Evolutionary conservation across 345 rosid genomes (phyloP), one percentile per base, ranked within the genome.

Genomic region (Pugionium dolabratum): DNA sequence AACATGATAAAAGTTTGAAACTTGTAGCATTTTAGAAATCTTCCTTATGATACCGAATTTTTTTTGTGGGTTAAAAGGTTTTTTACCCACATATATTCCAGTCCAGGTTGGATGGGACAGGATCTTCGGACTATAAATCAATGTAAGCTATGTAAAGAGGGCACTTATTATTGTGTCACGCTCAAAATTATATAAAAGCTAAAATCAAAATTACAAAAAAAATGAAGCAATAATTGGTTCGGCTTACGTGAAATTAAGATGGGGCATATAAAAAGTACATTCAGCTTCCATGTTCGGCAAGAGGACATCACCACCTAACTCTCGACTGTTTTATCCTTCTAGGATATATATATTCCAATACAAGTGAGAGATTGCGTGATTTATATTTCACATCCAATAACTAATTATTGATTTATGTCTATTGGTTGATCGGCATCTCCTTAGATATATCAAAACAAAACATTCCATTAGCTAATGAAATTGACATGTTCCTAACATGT

Each of bases 241-340:
- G 65, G 48, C 43, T 32, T 41, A 43, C 26, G 69, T 52, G 42
- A 28, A 53, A 32, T 18, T 18, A 64, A 28, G 31, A 45, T 7
- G 10, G n/a, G 28, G 10, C 41, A 26, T 6, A 49, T 69, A 59
- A 69, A 37, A 37, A 69, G 46, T 54, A 77, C 59, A 52, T 53
- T 62, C 54, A 74, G 63, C 53, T 78, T 61, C 78, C 74, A 33
- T 7, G 28, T 76, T 66, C 32, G 82, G 75, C 62, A 64, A 57
- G 75, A 65, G 69, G 67, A 67, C 59, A 66, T 59, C 57, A 56
- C 40, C 25, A 75, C 78, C 77, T 59, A 78, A 60, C 70, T 57
- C 4, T 56, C 4, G 26, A 51, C 62, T 77, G 82, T 77, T 79
- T 67, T 81, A 61, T 74, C 74, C 70, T 75, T 73, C 49, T 67